These are phyloP conservation scores for Phellopilus nigrolimitatus DNA, from an alignment of 1,284 basidiomycete species.

Conservation along the genomic window DNA sequence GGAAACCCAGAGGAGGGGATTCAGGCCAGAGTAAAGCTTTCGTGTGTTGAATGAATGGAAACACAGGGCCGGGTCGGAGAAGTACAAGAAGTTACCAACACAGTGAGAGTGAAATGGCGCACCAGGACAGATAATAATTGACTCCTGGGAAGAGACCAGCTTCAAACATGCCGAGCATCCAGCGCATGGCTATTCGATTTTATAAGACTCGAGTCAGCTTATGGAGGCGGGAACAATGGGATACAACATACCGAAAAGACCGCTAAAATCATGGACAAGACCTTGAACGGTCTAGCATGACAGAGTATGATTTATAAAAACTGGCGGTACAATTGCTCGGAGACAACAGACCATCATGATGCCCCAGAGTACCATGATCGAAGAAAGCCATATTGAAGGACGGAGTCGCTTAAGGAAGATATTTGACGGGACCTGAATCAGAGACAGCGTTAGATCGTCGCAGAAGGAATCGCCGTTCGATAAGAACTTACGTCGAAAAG, in stretches of 20 bases:
- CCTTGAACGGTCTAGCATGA: conserved; percentile 58
- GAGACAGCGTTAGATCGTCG: conserved; percentile 23
- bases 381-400: conserved; percentile 29
- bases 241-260: conserved; percentile 52
- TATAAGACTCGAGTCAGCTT: not conserved
- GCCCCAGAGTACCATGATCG: conserved; percentile 27
- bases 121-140: conserved; percentile 18
- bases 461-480: conserved; percentile 12
- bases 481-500: conserved; percentile 12
- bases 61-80: not conserved
- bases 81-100: not conserved
- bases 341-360: conserved; percentile 36
- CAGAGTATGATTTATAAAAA: conserved; percentile 4
- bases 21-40: not conserved
- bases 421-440: conserved; percentile 19
- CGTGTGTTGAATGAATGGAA: not conserved
- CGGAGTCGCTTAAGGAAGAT: conserved; percentile 30
- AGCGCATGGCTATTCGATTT: conserved; percentile 13
- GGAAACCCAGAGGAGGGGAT: not conserved
- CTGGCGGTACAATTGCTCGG: not conserved
- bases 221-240: not conserved
- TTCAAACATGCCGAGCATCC: conserved; percentile 24
- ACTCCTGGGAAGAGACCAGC: conserved; percentile 25
- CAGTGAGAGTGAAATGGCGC: not conserved
- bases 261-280: conserved; percentile 56